These are phyloP conservation scores for Microcera coccophila DNA, from an alignment of 2,329 filamentous ascomycete species.

Conservation along the genomic window DNA sequence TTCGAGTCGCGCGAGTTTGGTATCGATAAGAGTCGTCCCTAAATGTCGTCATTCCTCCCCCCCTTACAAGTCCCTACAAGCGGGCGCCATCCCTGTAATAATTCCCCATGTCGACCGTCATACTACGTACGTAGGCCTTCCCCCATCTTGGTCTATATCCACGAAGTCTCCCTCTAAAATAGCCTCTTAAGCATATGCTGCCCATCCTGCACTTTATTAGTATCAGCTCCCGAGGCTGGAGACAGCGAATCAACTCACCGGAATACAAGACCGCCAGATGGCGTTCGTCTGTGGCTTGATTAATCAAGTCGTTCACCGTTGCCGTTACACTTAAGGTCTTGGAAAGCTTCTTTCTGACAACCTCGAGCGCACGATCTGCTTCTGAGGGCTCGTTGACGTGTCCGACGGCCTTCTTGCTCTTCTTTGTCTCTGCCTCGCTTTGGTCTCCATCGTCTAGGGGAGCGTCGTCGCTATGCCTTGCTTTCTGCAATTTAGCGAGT, in stretches of 20 bases:
- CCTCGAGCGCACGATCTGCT: constrained; percentile 84
- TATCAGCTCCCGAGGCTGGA: neutral
- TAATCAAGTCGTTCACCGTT: constrained; percentile 94
- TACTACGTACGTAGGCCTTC: too few species aligned
- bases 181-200: constrained; percentile 45
- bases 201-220: constrained; percentile 39
- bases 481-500: constrained; percentile 61
- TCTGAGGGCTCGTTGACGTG: constrained; percentile 61
- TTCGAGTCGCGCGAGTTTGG: too few species aligned
- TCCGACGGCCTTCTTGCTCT: constrained; percentile 31
- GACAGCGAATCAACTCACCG: constrained; percentile 45
- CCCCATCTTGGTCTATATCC: too few species aligned
- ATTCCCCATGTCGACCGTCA: too few species aligned
- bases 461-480: constrained; percentile 48
- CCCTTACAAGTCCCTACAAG: too few species aligned
- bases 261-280: constrained; percentile 90
- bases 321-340: constrained; percentile 92
- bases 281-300: constrained; percentile 87
- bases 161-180: too few species aligned
- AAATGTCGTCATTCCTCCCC: too few species aligned
- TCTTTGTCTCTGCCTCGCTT: constrained; percentile 40
- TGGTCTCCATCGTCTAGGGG: constrained; percentile 36
- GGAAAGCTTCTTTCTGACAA: constrained; percentile 92
- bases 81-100: too few species aligned
- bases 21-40: too few species aligned